Evolutionary conservation across 176 grass and related monocot species (phyloP).

Genomic region (Zizania latifolia): DNA sequence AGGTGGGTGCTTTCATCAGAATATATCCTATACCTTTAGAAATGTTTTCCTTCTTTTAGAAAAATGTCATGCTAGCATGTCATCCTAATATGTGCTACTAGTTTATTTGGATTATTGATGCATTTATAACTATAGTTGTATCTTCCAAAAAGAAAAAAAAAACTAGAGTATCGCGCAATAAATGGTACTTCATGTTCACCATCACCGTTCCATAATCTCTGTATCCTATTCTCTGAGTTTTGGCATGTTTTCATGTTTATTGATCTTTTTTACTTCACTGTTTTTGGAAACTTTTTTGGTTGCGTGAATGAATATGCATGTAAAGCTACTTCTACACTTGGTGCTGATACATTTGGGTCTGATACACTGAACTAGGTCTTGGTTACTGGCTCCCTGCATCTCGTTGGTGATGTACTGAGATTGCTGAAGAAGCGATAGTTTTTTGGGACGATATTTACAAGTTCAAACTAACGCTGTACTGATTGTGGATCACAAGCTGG

Average conservation of each 20-base stretch:
- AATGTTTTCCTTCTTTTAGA: background rate
- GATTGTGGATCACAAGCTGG: no score
- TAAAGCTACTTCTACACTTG: no score
- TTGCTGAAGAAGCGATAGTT: constrained; percentile 63
- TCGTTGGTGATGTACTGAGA: constrained; percentile 67
- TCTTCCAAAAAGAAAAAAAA: no score
- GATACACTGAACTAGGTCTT: constrained; percentile 43
- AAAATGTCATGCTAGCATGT: background rate
- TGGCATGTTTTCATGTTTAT: background rate
- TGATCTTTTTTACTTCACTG: background rate
- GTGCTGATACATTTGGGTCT: constrained; percentile 10
- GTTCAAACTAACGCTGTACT: no score
- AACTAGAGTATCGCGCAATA: background rate
- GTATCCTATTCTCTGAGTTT: background rate
- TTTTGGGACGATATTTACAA: no score
- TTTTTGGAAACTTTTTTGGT: background rate
- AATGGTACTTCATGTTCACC: background rate
- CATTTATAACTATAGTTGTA: no score
- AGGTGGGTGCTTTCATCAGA: constrained; percentile 41
- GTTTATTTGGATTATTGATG: background rate
- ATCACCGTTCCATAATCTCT: background rate
- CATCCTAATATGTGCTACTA: background rate
- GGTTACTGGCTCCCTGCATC: constrained; percentile 73
- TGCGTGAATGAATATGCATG: no score
- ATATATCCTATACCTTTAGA: no score